Base-by-base conservation (phyloP, 495 filamentous ascomycete species). In the Trichocladium antarcticum region DNA sequence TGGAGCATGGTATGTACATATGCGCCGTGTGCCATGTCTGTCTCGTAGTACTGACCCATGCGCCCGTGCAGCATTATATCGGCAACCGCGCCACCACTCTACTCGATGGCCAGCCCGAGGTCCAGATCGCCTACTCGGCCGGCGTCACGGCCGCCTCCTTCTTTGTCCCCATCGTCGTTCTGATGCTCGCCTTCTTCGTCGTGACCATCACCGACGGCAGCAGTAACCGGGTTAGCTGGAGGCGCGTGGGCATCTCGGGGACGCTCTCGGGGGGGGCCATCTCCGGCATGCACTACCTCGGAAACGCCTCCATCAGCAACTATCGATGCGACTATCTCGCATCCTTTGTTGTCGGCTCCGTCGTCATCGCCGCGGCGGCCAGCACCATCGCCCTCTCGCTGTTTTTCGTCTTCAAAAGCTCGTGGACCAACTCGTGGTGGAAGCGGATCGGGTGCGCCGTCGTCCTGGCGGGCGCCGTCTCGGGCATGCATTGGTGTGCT, bases 211-310 rank as follows among this genome's bases (percentile, higher is more conserved):
- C 80, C 34, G 79, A 76, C 19, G 69, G 71, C 22, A 74, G 74
- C 49, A 75, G 75, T 34, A 69, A 59, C 24, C 16, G 14, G 14
- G 67, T 83, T 11, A 74, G 69, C 27, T 74, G 77, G 60, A 54
- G 74, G 59, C 76, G 80, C 10, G 74, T 85, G 14, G 37, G 67
- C n/a, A 51, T 74, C 0, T 81, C 81, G 21, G 87, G 88, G 1
- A 49, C 77, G 5, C 64, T 88, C 36, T 80, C 82, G 0, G 89
- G 89, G 6, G 65, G 76, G 3, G 77, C 84, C 16, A 81, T 93
- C 45, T 84, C 83, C 46, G 89, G 82, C 5, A 95, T 95, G 89
- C 86, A 95, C 60, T 95, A 94, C 55, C 68, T 93, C 37, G 87
- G 87, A 21, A 85, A 93, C 57, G 74, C 82, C 11, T 85, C 88